Conservation (phyloP, 2,329 filamentous ascomycete genomes). For the Niveomyces coronatus region DNA sequence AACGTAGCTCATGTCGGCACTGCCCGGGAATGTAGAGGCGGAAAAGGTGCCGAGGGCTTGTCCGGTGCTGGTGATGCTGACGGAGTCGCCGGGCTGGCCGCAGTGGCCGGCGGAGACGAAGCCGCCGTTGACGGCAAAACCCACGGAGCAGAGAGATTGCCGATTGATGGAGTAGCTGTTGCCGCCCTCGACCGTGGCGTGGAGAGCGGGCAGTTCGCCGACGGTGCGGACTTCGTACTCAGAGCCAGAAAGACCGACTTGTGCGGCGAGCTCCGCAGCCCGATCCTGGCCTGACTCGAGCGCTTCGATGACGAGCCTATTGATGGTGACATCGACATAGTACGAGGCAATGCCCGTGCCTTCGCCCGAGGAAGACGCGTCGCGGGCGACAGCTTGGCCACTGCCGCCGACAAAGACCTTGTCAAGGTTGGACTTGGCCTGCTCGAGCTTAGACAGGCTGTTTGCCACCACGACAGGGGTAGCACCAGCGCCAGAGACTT, state of each 20-base stretch:
- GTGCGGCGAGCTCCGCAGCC: constrained; percentile 23
- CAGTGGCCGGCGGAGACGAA: constrained; percentile 32
- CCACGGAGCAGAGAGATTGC: constrained; percentile 25
- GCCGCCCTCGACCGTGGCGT: constrained; percentile 25
- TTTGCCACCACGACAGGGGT: constrained; percentile 22
- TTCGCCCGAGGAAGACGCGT: constrained; percentile 14
- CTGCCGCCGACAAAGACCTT: constrained; percentile 25
- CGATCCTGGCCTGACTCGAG: constrained; percentile 23
- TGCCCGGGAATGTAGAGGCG: constrained; percentile 28
- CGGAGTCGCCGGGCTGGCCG: constrained; percentile 19
- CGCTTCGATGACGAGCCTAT: constrained; percentile 30
- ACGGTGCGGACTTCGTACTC: constrained; percentile 25
- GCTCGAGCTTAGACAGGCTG: constrained; percentile 27
- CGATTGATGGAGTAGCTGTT: constrained; percentile 27
- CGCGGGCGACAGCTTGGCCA: constrained; percentile 3
- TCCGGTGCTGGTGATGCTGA: constrained; percentile 24
- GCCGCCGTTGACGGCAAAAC: constrained; percentile 28
- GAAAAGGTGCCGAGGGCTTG: constrained; percentile 25
- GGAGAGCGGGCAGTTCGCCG: constrained; percentile 19
- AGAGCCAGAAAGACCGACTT: too few species aligned
- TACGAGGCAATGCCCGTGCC: constrained; percentile 24
- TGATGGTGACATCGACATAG: constrained; percentile 27
- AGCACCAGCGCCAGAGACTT: constrained; percentile 26
- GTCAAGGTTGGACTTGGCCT: constrained; percentile 30
- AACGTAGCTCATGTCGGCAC: constrained; percentile 28